Evolutionary conservation across 208 protist species (phyloP).

Genomic region (Trypanosomatidae sp.): DNA sequence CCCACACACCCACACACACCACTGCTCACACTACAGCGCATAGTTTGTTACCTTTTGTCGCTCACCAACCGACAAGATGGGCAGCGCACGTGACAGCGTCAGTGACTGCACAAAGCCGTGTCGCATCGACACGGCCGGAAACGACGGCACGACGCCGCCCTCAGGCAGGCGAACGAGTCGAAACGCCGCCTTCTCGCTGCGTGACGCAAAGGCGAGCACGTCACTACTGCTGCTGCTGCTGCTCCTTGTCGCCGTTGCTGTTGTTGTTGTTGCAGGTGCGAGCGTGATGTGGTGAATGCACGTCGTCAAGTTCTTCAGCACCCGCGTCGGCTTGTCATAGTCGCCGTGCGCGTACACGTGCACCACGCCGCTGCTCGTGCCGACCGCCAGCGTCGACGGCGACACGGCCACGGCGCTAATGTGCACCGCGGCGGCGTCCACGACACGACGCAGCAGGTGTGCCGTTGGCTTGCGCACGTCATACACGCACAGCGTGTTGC

Average conservation of each 20-base stretch:
- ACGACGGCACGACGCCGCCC: slow-evolving; percentile 56
- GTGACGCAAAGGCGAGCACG: slow-evolving; percentile 53
- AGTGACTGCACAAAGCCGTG: slow-evolving; percentile 69
- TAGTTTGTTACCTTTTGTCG: slow-evolving; percentile 77
- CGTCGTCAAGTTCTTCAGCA: slow-evolving; percentile 73
- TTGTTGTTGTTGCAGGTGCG: neutral
- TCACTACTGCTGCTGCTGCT: slow-evolving; percentile 6
- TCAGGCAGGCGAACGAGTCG: slow-evolving; percentile 58
- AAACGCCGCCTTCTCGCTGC: slow-evolving; percentile 65
- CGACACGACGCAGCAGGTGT: slow-evolving; percentile 31
- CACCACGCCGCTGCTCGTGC: slow-evolving; percentile 62
- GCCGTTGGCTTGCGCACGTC: slow-evolving; percentile 67
- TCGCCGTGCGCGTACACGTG: slow-evolving; percentile 27
- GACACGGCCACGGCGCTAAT: slow-evolving; percentile 44
- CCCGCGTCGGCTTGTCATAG: slow-evolving; percentile 9
- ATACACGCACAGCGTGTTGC: slow-evolving; percentile 50
- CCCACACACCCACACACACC: no score
- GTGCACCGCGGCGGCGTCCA: slow-evolving; percentile 41
- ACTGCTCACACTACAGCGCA: slow-evolving; percentile 23
- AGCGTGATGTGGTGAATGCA: slow-evolving; percentile 25
- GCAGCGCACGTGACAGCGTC: slow-evolving; percentile 42
- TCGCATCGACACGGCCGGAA: slow-evolving; percentile 44
- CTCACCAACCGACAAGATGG: slow-evolving; percentile 78
- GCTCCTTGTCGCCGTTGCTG: no score
- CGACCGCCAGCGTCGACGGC: slow-evolving; percentile 24